A percentile compares a stretch with the other conserved stretches of the same genome.
These are phyloP conservation scores for Lumnitzera littorea DNA, from an alignment of 345 rosid genomes.

Conservation along the genomic window DNA sequence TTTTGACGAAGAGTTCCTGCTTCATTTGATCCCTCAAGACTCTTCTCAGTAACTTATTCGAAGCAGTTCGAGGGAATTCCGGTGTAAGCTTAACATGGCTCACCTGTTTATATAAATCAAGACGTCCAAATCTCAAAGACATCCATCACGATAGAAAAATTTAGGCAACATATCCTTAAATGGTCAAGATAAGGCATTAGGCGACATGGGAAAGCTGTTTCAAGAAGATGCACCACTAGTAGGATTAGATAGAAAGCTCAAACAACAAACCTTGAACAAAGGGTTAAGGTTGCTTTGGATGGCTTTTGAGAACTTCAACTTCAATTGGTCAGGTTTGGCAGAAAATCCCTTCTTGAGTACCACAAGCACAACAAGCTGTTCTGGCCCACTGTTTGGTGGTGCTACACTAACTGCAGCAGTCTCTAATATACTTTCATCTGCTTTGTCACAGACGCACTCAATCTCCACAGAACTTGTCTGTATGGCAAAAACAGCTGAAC, in stretches of 20 bases:
- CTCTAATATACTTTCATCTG: constrained; percentile 69
- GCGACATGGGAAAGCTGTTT: too few relatives aligned
- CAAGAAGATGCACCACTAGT: too few relatives aligned
- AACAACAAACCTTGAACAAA: constrained; percentile 57
- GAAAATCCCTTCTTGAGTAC: constrained; percentile 54
- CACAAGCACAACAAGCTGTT: constrained; percentile 45
- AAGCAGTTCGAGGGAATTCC: constrained; percentile 79
- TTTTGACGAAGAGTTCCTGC: constrained; percentile 34
- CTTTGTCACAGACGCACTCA: constrained; percentile 63
- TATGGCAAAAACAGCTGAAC: background rate
- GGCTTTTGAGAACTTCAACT: constrained; percentile 45
- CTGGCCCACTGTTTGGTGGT: constrained; percentile 68
- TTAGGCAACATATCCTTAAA: background rate
- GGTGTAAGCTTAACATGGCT: constrained; percentile 52
- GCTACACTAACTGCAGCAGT: constrained; percentile 68
- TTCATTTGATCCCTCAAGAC: constrained; percentile 57
- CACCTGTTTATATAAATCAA: constrained; percentile 37
- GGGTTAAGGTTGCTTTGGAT: constrained; percentile 79
- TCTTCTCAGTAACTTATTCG: constrained; percentile 75
- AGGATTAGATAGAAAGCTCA: background rate
- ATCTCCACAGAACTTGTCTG: constrained; percentile 92
- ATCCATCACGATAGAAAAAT: background rate
- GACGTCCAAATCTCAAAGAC: too few relatives aligned
- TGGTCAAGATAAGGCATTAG: too few relatives aligned
- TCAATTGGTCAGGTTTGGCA: constrained; percentile 36